Base-by-base conservation (phyloP, 148 eudicot species). In the Euryodendron excelsum region DNA sequence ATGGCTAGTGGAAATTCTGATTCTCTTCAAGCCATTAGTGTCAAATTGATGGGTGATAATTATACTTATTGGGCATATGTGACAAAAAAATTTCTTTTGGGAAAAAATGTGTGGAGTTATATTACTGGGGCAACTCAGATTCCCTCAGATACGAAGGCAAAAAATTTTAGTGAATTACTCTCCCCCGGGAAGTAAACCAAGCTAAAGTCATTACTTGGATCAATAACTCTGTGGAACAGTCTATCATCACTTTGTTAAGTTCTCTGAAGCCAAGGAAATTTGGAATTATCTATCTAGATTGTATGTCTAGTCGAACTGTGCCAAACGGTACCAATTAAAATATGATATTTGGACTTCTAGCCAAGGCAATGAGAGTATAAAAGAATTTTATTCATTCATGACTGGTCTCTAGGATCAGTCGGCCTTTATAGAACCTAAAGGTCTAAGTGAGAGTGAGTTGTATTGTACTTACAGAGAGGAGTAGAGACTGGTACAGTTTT, bases 201-300 rank as follows among this genome's bases (percentile, higher is more conserved):
- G 39, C 68, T 2, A 75, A 37, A 3, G 5, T 75, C 5, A 75
- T 75, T 21, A 75, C 69, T 34, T 75, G 36, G 78, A 75, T 75
- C n/a, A n/a, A n/a, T 39, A 75, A 75, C 14, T 74, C 34, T 11
- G 55, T 75, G 7, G 17, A 12, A 23, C 69, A 36, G 33, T 60
- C 58, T 0, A 75, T 60, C 41, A 39, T 15, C 56, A 62, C 1
- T 62, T 75, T 15, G 69, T 12, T 3, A 75, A 61, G 37, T 62
- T 59, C 28, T 48, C 18, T 3, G 62, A 69, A 0, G 37, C 41
- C 1, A 75, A 75, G 5, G 69, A 20, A 25, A 47, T 60, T 1
- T 75, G 52, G 50, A 55, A 75, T 39, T 44, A 75, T 60, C 2
- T 75, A 12, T 41, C 34, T 2, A 48, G 21, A 47, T 33, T 48